Evolutionary conservation across 768 basidiomycete species (phyloP), one percentile per base, ranked within the genome.

Genomic region (Kwoniella sp.): DNA sequence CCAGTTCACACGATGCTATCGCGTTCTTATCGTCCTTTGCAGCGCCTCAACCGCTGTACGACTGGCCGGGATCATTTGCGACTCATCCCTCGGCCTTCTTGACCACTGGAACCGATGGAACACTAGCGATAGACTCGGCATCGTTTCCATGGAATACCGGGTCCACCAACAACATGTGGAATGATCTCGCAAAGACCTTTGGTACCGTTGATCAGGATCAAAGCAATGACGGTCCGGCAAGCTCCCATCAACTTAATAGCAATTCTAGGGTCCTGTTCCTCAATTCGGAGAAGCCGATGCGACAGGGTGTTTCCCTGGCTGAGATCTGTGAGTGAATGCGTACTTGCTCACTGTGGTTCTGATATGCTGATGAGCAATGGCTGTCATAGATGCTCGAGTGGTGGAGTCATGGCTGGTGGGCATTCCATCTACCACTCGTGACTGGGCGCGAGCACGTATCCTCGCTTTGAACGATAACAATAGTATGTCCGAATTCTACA

Each of bases 371-470:
- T 7, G 49, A 51, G 19, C 6, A 5, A 47, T 47, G 46, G n/a
- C n/a, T n/a, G n/a, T 33, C 33, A 13, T 44, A 68, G 67, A 68
- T 47, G 67, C 63, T 7, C 57, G 67, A 50, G 67, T 68, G n/a
- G 67, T 68, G 40, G 63, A 68, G 25, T 68, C 67, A 27, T 68
- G 67, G 67, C 63, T 68, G 8, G 63, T 68, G 1, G 67, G 67
- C 12, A 49, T 68, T 55, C 67, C 67, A 2, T 64, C 63, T 2
- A 58, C 63, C 4, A 55, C 67, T 6, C 46, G 63, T 46, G 67
- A 68, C 19, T 60, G 60, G 49, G 67, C 63, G 25, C 24, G 62
- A 13, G 60, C 62, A 4, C 51, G 67, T 26, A 68, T 68, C 25
- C 29, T 64, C n/a, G 62, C 67, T 19, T 36, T 68, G 33, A 58